Base-by-base conservation (phyloP, 805 yeast species). In the Yarrowia sp. region DNA sequence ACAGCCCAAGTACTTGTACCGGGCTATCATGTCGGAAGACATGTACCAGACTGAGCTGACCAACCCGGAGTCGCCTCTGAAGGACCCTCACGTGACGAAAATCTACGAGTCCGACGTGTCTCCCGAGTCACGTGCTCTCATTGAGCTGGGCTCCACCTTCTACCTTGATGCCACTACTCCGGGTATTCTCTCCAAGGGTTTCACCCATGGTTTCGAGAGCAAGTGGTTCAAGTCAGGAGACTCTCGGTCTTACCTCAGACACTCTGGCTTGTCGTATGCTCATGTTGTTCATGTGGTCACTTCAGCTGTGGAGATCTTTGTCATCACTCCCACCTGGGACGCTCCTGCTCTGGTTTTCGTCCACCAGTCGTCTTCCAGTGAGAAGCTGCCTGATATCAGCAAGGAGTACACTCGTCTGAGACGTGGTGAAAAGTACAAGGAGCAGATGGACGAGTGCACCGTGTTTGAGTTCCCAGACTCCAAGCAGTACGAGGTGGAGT, bases 101-200 rank as follows among this genome's bases (percentile, higher is more conserved):
- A 76, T 92, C 1, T 92, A 88, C 76, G 99, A 95, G 73, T 77
- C 91, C 6, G 83, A 89, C 31, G 79, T 95, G 43, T 80, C 79
- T 8, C 75, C 90, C 0, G 78, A 82, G 4, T 93, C 91, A 66
- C 78, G 97, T 55, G 91, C 91, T 0, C 82, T 91, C 48, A 83
- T 95, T 68, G 88, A 87, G 36, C 77, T 95, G 15, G 98, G 99
- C 3, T 80, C 86, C 28, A 80, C 84, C 14, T 88, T 92, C 18
- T 80, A 80, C 14, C 87, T 92, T 68, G 90, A 86, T 68, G 87
- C 87, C 50, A 78, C 84, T 0, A 80, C 83, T 65, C 83, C 90
- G n/a, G 97, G 98, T 8, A 85, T 92, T 0, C 78, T 96, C 9
- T 96, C 98, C 8, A 84, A 83, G 70, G 96, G 97, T 33, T 77